Base-by-base conservation (phyloP, 164 flowering plant genomes). In the Amborella trichopoda region DNA sequence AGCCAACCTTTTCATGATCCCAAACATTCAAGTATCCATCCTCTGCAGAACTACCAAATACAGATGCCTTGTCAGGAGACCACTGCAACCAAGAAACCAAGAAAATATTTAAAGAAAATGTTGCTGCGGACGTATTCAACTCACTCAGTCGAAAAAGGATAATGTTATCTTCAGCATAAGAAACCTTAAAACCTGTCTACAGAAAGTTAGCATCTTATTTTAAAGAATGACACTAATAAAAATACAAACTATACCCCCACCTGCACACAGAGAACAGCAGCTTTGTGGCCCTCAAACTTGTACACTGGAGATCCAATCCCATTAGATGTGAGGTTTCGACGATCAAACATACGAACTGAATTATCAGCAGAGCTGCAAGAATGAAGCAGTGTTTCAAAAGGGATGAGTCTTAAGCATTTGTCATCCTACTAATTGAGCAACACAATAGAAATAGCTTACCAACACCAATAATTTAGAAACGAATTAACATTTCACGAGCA, bases 321-420 rank as follows among this genome's bases (percentile, higher is more conserved):
- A 42, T 56, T 56, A 50, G 87, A 66, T 41, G 74, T 73, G 53
- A 93, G 88, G 48, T 73, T 88, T 16, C 96, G 86, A 2, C 95
- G 91, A 63, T 88, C 99, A 70, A 78, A 93, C 91, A 93, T 66
- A 42, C 76, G 75, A 45, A 85, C 84, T 28, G 91, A 70, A 64
- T 83, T 74, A 72, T 93, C 99, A 2, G 99, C 99, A n/a, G 99
- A 93, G 60, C 99, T 93, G 77, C 18, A 39, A 11, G n/a, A n/a
- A n/a, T n/a, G n/a, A n/a, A n/a, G n/a, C n/a, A n/a, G n/a, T n/a
- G n/a, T n/a, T n/a, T n/a, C n/a, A n/a, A n/a, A n/a, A n/a, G n/a
- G n/a, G n/a, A n/a, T n/a, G n/a, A n/a, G n/a, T n/a, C n/a, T n/a
- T n/a, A n/a, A n/a, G n/a, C n/a, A n/a, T n/a, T n/a, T n/a, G n/a